Base-by-base conservation (phyloP, 805 yeast species). In the Candida gorgasii region DNA sequence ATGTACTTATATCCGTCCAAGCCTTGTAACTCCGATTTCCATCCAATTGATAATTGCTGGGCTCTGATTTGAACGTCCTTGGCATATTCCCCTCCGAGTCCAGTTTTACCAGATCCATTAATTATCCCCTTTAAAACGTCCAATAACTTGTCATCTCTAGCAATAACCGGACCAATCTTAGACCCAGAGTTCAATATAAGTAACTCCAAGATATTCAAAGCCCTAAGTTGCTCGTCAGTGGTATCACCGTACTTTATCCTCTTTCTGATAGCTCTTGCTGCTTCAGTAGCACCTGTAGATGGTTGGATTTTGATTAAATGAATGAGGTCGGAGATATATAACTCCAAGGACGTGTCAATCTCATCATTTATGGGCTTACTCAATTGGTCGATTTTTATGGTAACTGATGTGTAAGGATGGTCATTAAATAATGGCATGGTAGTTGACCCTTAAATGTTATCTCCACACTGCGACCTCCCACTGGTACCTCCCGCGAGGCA, bases 261-360 rank as follows among this genome's bases (percentile, higher is more conserved):
- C 71, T 93, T 93, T 39, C 99, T 76, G 16, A 93, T 67, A 1
- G 96, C 95, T 32, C 98, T 73, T 0, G 97, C 97, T 1, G 95
- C 92, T 60, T 93, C 99, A 24, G 72, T 62, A 0, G 74, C 62
- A 1, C 76, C 75, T 16, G 56, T 36, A 12, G 45, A 28, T 5
- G 60, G 59, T 49, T 69, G 76, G 23, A 66, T 53, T 40, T 61
- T 57, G 45, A 70, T 69, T 46, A 81, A 72, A 36, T 82, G 81
- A 26, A 84, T 51, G 36, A 86, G 67, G 47, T 79, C 85, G 12
- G 79, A 69, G 32, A 86, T 59, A 42, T 79, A 80, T 52, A 66
- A 57, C 45, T 69, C 76, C 16, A 68, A 52, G 4, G 67, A 46
- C 9, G 51, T 53, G 12, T 65, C 72, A 39, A 69, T 72, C 32